These are phyloP conservation scores for Juncus inflexus DNA, from an alignment of 176 grass and related monocot genomes.

Conservation along the genomic window DNA sequence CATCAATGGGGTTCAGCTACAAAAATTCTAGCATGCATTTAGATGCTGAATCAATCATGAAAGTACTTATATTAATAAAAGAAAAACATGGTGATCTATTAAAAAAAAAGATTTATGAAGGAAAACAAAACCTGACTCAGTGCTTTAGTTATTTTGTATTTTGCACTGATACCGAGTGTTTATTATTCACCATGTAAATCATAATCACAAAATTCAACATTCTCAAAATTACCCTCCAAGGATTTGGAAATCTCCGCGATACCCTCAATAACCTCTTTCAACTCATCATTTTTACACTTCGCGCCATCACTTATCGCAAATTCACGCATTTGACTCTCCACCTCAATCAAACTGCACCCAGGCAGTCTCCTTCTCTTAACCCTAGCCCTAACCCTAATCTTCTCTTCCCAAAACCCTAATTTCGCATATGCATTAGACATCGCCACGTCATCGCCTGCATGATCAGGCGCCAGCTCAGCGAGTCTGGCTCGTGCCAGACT, in stretches of 20 bases:
- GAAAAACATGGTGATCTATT: no score
- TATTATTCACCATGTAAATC: conserved; percentile 4
- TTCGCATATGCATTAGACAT: conserved; percentile 84
- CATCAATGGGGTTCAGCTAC: no score
- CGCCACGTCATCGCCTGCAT: conserved; percentile 59
- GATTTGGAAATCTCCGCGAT: conserved; percentile 15
- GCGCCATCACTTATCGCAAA: conserved; percentile 60
- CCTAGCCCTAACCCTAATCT: conserved; percentile 52
- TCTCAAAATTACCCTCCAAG: conserved; percentile 7
- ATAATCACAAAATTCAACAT: conserved; percentile 2
- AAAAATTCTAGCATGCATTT: no score
- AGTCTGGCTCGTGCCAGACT: conserved; percentile 41
- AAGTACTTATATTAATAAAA: no score
- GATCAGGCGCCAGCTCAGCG: conserved; percentile 56
- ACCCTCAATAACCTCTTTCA: conserved; percentile 24
- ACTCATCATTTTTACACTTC: conserved; percentile 10
- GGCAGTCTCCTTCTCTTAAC: conserved; percentile 58
- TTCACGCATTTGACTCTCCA: conserved; percentile 46
- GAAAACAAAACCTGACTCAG: no score
- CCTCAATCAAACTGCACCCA: conserved; percentile 73
- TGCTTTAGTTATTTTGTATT: no score
- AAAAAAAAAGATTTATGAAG: no score
- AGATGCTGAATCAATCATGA: no score
- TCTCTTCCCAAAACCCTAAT: conserved; percentile 61
- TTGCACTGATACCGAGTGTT: no score